Evolutionary conservation across 108 stramenopile species (phyloP).

Genomic region (Pseudonitzschia pungens): DNA sequence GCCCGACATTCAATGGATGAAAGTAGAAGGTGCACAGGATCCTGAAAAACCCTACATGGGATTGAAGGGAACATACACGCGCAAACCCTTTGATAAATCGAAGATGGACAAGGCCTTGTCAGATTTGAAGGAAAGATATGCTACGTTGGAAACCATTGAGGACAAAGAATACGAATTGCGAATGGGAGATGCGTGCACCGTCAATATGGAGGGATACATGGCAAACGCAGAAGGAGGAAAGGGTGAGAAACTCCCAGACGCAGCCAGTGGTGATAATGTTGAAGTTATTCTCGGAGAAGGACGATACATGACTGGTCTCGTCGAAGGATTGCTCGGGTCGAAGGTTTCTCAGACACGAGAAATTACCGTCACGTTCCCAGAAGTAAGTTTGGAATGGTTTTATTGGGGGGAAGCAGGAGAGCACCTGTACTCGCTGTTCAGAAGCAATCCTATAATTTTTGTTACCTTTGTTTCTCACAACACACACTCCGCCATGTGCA

Average conservation of each 20-base stretch:
- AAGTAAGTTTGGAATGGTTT: conserved; percentile 43
- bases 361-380: conserved; percentile 77
- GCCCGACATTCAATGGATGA: conserved; percentile 83
- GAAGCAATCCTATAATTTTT: not conserved
- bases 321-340: conserved; percentile 82
- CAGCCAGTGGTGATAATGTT: conserved; percentile 82
- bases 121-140: conserved; percentile 81
- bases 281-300: conserved; percentile 81
- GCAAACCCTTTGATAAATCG: conserved; percentile 81
- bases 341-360: conserved; percentile 71
- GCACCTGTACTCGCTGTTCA: too few species aligned
- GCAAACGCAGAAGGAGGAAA: conserved; percentile 63
- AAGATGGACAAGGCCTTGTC: conserved; percentile 74
- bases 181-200: conserved; percentile 81
- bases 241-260: conserved; percentile 82
- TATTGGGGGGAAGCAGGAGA: too few species aligned
- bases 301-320: conserved; percentile 87
- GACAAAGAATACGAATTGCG: conserved; percentile 49
- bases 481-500: not conserved
- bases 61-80: conserved; percentile 65
- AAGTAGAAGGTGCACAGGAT: conserved; percentile 41
- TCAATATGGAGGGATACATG: conserved; percentile 88
- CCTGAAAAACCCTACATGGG: conserved; percentile 78
- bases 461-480: not conserved
- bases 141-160: conserved; percentile 53